Conservation (phyloP, 1,284 basidiomycete genomes). For the Rhodofomes roseus region DNA sequence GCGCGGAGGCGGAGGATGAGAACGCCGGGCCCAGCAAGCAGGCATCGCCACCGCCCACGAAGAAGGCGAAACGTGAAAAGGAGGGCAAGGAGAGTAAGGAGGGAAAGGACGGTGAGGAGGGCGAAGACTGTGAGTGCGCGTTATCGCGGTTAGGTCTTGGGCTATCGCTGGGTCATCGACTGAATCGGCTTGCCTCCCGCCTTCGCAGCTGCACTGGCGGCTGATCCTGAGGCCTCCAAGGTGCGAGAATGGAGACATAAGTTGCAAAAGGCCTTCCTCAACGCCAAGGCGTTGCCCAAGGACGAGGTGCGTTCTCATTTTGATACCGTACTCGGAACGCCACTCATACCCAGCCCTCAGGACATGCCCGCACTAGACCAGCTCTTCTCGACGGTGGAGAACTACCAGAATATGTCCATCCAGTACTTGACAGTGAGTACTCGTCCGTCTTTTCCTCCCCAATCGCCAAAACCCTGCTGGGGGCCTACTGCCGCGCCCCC, state of each 20-base stretch:
- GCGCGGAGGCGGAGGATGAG: slow-evolving; percentile 38
- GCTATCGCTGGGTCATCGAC: slow-evolving; percentile 3
- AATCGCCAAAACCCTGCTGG: slow-evolving; percentile 15
- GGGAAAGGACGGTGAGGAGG: slow-evolving; percentile 45
- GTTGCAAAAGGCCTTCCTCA: slow-evolving; percentile 86
- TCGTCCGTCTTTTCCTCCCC: neutral
- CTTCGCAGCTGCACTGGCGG: slow-evolving; percentile 13
- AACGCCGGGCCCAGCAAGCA: slow-evolving; percentile 53
- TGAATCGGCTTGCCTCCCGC: slow-evolving; percentile 1
- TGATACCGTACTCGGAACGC: slow-evolving; percentile 7
- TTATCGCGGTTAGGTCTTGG: neutral
- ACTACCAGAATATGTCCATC: slow-evolving; percentile 80
- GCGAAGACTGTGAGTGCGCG: neutral
- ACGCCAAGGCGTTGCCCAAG: slow-evolving; percentile 52
- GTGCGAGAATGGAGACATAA: slow-evolving; percentile 89
- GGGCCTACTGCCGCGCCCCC: slow-evolving; percentile 14
- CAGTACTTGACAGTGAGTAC: slow-evolving; percentile 72
- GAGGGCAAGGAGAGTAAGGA: slow-evolving; percentile 57
- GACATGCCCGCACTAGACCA: slow-evolving; percentile 78
- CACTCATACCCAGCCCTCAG: slow-evolving; percentile 32
- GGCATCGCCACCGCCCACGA: slow-evolving; percentile 56
- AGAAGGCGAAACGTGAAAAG: slow-evolving; percentile 64
- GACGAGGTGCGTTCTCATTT: slow-evolving; percentile 41
- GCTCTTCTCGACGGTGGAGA: slow-evolving; percentile 82
- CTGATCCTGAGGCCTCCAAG: slow-evolving; percentile 70